These are phyloP conservation scores for Alternaria triticina DNA, from an alignment of 2,329 filamentous ascomycete genomes.

Conservation along the genomic window DNA sequence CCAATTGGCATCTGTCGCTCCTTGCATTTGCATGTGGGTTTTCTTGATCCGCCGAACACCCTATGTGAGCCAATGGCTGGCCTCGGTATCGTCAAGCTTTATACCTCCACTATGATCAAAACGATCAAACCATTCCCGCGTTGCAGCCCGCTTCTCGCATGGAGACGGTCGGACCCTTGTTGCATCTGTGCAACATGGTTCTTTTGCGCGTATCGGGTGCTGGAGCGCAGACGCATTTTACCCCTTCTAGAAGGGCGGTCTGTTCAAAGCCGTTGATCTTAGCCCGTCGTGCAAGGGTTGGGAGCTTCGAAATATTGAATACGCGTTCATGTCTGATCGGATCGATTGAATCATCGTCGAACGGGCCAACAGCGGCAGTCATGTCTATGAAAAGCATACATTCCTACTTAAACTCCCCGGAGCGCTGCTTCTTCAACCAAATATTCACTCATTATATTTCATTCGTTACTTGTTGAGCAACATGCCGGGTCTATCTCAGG, in stretches of 20 bases:
- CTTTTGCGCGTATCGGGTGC: background rate
- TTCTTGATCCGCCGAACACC: background rate
- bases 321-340: background rate
- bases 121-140: background rate
- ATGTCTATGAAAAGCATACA: background rate
- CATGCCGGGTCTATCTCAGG: conserved; percentile 11
- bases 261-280: background rate
- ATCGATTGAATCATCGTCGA: background rate
- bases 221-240: background rate
- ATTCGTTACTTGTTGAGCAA: background rate
- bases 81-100: background rate
- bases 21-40: background rate
- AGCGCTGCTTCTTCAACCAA: background rate
- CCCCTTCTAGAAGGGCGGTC: background rate
- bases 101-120: background rate
- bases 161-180: background rate
- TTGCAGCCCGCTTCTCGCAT: background rate
- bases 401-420: conserved; percentile 4
- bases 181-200: background rate
- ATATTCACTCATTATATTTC: background rate
- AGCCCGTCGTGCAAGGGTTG: background rate
- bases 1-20: background rate
- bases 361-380: background rate
- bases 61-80: background rate
- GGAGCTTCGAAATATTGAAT: background rate